These are phyloP conservation scores for Linnemannia schmuckeri DNA, from an alignment of 192 early-diverging fungal genomes.

Conservation along the genomic window DNA sequence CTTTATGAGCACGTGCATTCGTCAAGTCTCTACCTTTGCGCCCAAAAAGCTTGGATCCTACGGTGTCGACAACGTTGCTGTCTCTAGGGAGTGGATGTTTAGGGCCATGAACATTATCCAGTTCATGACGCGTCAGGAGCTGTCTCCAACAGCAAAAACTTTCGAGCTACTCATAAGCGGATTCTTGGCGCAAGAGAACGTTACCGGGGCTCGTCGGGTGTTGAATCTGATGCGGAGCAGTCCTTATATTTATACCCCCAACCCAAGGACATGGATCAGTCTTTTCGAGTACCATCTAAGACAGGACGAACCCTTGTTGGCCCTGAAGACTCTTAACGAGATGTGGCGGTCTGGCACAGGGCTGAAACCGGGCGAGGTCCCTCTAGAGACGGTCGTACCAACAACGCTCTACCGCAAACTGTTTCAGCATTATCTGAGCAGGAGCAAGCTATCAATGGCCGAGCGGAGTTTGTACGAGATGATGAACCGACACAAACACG, in stretches of 20 bases:
- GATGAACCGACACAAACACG: constrained; percentile 21
- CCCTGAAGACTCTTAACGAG: constrained; percentile 25
- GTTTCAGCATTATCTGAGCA: constrained; percentile 31
- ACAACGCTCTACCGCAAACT: constrained; percentile 27
- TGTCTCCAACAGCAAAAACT: constrained; percentile 9
- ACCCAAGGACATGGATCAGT: constrained; percentile 32
- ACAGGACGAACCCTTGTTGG: constrained; percentile 10
- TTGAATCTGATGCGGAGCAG: constrained; percentile 23
- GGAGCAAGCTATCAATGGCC: constrained; percentile 15
- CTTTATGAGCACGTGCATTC: constrained; percentile 34
- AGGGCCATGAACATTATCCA: constrained; percentile 35
- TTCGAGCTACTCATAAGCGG: constrained; percentile 37
- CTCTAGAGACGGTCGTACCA: background rate
- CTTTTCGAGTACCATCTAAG: constrained; percentile 40
- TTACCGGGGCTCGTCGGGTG: constrained; percentile 17
- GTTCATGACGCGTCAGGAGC: constrained; percentile 24
- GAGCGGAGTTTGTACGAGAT: constrained; percentile 46
- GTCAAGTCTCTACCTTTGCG: background rate
- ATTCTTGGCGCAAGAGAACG: constrained; percentile 23
- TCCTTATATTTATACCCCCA: constrained; percentile 40
- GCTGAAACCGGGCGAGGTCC: background rate
- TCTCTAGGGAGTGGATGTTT: constrained; percentile 37
- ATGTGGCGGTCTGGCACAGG: constrained; percentile 20
- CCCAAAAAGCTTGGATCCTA: background rate
- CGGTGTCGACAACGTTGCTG: background rate